Evolutionary conservation across 805 yeast species (phyloP), one percentile per base, ranked within the genome.

Genomic region (Barnettozyma sp.): DNA sequence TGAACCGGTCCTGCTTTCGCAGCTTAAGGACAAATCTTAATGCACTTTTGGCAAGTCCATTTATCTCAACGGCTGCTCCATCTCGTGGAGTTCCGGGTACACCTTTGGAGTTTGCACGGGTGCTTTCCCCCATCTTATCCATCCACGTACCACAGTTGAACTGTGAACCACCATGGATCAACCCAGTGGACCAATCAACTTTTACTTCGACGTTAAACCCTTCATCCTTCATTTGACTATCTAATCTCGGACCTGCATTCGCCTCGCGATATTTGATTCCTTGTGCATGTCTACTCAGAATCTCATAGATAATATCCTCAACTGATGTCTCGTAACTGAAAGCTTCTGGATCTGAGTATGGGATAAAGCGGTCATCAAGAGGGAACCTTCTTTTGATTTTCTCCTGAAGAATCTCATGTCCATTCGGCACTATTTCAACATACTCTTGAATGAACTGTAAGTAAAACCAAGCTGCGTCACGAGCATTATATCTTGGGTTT

Each of bases 51-150:
- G 92, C 62, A 41, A 90, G 63, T 0, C 97, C 98, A 48, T 76
- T 86, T 39, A 90, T 82, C 59, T 90, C 98, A 38, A 90, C 69
- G 3, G 94, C 96, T 2, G 97, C 95, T 24, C 98, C 98, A 59
- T 88, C 95, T 54, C 98, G 73, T 17, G 98, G 97, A 0, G 97
- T 90, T 2, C 97, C 98, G 1, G 98, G 98, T 23, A 74, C 66
- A n/a, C 98, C 98, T 48, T 80, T 82, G 40, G 76, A 79, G 2
- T 82, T 80, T 0, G 97, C 96, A 38, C 61, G 68, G 23, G 59
- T 76, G 52, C 95, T 83, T 62, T 92, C 97, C 18, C 98, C 98
- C 97, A 90, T 90, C 62, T 90, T 90, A 61, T 90, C 98, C 96
- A 88, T 90, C 98, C 98, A 90, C 0, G 98, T 92, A 16, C 98